Evolutionary conservation across 2,329 filamentous ascomycete genomes (phyloP).

Genomic region (Colletotrichum trifolii): DNA sequence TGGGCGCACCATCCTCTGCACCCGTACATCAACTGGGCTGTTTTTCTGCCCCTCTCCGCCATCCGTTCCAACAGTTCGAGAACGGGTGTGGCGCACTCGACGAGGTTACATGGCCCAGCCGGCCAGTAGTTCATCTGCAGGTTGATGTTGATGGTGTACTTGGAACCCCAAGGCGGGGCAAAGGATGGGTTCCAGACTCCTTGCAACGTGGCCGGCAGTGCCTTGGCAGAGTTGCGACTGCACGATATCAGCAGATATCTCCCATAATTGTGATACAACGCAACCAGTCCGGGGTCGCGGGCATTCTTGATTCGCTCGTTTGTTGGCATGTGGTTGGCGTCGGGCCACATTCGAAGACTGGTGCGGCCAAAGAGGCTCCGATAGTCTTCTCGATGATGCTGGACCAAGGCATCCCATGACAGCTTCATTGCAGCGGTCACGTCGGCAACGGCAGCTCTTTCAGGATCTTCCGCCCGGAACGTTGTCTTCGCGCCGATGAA

Average conservation of each 20-base stretch:
- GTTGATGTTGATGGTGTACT: slow-evolving; percentile 59
- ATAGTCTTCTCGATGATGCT: slow-evolving; percentile 40
- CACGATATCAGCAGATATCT: slow-evolving; percentile 38
- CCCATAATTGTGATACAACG: slow-evolving; percentile 37
- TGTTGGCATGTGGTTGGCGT: slow-evolving; percentile 38
- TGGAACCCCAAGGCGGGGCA: slow-evolving; percentile 53
- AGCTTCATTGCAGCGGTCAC: slow-evolving; percentile 39
- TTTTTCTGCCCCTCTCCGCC: slow-evolving; percentile 45
- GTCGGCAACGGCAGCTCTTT: slow-evolving; percentile 41
- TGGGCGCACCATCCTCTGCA: slow-evolving; percentile 48
- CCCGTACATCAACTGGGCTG: slow-evolving; percentile 47
- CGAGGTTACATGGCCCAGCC: slow-evolving; percentile 31
- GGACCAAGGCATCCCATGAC: slow-evolving; percentile 37
- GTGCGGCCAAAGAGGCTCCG: slow-evolving; percentile 39
- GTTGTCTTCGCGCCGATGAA: slow-evolving; percentile 53
- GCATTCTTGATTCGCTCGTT: slow-evolving; percentile 35
- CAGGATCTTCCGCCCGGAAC: slow-evolving; percentile 47
- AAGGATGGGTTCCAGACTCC: slow-evolving; percentile 56
- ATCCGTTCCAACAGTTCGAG: slow-evolving; percentile 49
- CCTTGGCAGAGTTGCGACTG: slow-evolving; percentile 28
- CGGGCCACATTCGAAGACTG: slow-evolving; percentile 40
- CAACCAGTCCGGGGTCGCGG: slow-evolving; percentile 41
- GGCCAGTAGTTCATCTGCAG: slow-evolving; percentile 56
- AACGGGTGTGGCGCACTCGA: slow-evolving; percentile 29
- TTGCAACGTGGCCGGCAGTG: slow-evolving; percentile 55